A percentile compares a stretch with the other conserved stretches of the same genome.
Evolutionary conservation across 1,139 yeast species (phyloP).

Genomic region (Debaryomyces udenii): DNA sequence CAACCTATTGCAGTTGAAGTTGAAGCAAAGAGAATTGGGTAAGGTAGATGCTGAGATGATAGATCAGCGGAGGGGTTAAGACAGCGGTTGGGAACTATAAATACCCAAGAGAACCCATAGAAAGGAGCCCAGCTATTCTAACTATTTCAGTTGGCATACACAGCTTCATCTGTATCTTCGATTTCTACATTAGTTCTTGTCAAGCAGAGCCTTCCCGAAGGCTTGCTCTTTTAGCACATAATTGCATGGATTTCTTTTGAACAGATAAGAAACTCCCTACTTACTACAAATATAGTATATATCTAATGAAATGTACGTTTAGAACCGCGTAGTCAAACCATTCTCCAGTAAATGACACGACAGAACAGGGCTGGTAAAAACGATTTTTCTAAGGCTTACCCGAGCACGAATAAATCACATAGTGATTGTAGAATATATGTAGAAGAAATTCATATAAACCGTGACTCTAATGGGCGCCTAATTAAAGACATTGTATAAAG

Average conservation of each 20-base stretch:
- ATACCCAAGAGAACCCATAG: too few relatives aligned
- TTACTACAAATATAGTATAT: slow-evolving; percentile 5
- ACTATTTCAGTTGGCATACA: too few relatives aligned
- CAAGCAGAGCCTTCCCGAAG: too few relatives aligned
- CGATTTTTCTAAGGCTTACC: slow-evolving; percentile 79
- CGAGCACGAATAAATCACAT: slow-evolving; percentile 77
- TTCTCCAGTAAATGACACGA: slow-evolving; percentile 53
- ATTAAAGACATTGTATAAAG: slow-evolving; percentile 70
- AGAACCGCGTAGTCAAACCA: slow-evolving; percentile 70
- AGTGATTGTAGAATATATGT: slow-evolving; percentile 52
- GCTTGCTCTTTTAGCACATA: too few relatives aligned
- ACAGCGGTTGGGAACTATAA: too few relatives aligned
- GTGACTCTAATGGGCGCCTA: slow-evolving; percentile 97
- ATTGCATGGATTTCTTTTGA: too few relatives aligned
- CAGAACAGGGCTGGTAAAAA: slow-evolving; percentile 61
- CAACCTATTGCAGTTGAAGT: slow-evolving; percentile 54
- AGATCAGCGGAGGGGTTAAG: slow-evolving; percentile 15
- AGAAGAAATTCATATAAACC: slow-evolving; percentile 55
- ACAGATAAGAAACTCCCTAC: too few relatives aligned
- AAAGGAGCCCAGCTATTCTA: too few relatives aligned
- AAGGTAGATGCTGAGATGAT: slow-evolving; percentile 55
- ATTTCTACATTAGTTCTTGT: too few relatives aligned
- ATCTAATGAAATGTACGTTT: slow-evolving; percentile 52
- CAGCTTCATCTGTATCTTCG: too few relatives aligned
- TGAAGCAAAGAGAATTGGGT: slow-evolving; percentile 58